A percentile compares a stretch with the other conserved stretches of the same genome.
phyloP scores from a whole-genome alignment of 1,139 yeast genomes.

The Scheffersomyces quercinus region DNA sequence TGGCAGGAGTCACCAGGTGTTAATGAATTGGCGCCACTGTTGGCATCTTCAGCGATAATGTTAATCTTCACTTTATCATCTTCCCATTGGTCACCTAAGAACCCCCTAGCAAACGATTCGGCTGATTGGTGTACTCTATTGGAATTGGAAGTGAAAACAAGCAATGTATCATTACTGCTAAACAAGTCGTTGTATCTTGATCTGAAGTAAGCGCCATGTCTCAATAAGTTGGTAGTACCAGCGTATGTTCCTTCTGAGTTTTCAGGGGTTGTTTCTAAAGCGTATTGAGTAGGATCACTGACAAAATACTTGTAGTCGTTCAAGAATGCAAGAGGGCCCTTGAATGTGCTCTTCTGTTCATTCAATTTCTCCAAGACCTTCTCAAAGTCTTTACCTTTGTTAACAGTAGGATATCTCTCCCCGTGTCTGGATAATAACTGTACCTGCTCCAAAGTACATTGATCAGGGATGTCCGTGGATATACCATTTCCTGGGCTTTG shows the following conservation, averaged over 20 bases:
- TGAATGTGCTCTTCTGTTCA: slow-evolving; percentile 24
- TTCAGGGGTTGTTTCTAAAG: slow-evolving; percentile 18
- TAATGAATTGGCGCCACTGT: slow-evolving; percentile 31
- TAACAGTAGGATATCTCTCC: slow-evolving; percentile 58
- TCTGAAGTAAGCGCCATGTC: slow-evolving; percentile 37
- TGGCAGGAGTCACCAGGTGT: slow-evolving; percentile 29
- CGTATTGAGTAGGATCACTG: slow-evolving; percentile 23
- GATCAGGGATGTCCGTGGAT: slow-evolving; percentile 47
- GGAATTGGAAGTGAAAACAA: slow-evolving; percentile 36
- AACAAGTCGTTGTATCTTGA: slow-evolving; percentile 31
- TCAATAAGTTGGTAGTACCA: slow-evolving; percentile 32
- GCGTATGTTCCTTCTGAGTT: slow-evolving; percentile 14
- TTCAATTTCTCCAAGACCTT: slow-evolving; percentile 20
- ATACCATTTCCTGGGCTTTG: slow-evolving; percentile 49
- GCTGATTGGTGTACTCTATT: slow-evolving; percentile 32
- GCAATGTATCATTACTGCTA: slow-evolving; percentile 18
- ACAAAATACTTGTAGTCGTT: slow-evolving; percentile 38
- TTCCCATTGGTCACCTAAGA: slow-evolving; percentile 15
- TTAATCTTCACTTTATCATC: slow-evolving; percentile 17
- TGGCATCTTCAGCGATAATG: slow-evolving; percentile 26
- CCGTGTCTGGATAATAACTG: slow-evolving; percentile 69
- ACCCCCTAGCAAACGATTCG: slow-evolving; percentile 33
- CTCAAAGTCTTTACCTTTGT: slow-evolving; percentile 11
- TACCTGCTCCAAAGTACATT: slow-evolving; percentile 63
- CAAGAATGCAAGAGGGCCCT: slow-evolving; percentile 33